phyloP scores from a whole-genome alignment of 116 monocot species.

The Phalaenopsis hybrid region DNA sequence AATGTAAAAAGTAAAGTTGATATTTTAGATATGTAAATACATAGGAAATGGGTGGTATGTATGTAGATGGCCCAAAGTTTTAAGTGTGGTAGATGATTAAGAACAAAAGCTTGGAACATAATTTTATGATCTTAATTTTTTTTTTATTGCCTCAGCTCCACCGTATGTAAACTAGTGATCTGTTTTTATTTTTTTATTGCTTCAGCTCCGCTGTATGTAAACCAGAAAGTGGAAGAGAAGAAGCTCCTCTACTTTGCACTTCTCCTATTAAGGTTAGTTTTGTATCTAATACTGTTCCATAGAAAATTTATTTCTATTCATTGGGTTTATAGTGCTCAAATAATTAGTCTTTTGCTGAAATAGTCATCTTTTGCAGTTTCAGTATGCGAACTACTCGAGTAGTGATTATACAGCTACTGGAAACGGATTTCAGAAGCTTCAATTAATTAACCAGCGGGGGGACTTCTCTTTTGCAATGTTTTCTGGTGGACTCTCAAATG shows the following conservation, averaged over 20 bases:
- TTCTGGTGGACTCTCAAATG: conserved; percentile 62
- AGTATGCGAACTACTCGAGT: conserved; percentile 71
- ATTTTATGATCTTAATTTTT: not conserved
- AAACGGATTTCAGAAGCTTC: conserved; percentile 66
- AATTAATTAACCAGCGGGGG: conserved; percentile 86
- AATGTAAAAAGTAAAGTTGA: no score
- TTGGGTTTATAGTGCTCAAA: conserved; percentile 2
- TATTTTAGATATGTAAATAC: no score
- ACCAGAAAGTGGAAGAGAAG: conserved; percentile 45
- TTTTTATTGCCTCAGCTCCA: conserved; percentile 29
- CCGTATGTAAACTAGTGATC: conserved; percentile 33
- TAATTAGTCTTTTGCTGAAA: not conserved
- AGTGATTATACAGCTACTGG: conserved; percentile 42
- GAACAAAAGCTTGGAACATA: not conserved
- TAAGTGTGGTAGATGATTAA: not conserved
- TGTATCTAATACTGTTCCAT: no score
- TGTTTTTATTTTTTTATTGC: not conserved
- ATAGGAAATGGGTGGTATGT: no score
- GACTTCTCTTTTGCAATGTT: conserved; percentile 91
- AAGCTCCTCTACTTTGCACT: conserved; percentile 63
- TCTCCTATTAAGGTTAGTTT: conserved; percentile 82
- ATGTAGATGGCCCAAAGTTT: no score
- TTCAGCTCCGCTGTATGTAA: conserved; percentile 59
- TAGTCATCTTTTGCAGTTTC: conserved; percentile 54
- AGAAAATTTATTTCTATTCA: conserved; percentile 6